Base-by-base conservation (phyloP, 768 basidiomycete genomes). In the Rhodotorula diobovata region DNA sequence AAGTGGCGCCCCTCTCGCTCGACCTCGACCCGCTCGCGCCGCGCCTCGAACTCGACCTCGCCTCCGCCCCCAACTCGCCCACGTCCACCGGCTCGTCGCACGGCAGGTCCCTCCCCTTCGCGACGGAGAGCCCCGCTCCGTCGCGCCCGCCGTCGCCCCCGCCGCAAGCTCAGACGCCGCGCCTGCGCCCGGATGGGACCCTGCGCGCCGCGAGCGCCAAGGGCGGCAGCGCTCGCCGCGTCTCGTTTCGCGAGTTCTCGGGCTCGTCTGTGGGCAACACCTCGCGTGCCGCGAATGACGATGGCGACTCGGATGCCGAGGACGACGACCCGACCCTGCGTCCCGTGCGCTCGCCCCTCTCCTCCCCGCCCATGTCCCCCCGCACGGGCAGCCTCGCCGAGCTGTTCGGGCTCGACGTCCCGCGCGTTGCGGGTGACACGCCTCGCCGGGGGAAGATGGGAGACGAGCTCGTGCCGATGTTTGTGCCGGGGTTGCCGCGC, bases 361-460 rank as follows among this genome's bases (percentile, higher is more conserved):
- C 63, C 20, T 34, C 41, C 54, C 21, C 45, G 43, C 39, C 61
- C 18, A 43, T 34, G 50, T 50, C 35, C 39, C 16, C 46, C 34
- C n/a, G 61, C 43, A 15, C 23, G 15, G 34, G 41, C 32, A 58
- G 63, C 15, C 60, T 72, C 3, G 60, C 54, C 9, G 63, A 66
- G 21, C 67, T 72, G 20, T 72, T 72, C 41, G 67, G 67, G 9
- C 67, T 72, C 12, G 73, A 70, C 28, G 28, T 74, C 21, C 66
- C 70, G 1, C 50, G n/a, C 57, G 55, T 32, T 25, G 41, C 35
- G 28, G 25, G 58, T n/a, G 35, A 23, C 45, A 39, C 23, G 55
- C 34, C 14, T 2, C 32, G 23, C 23, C 7, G 23, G 39, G 18
- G 28, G 10, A 43, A 28, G 25, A 12, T 21, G 5, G 65, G 53